Conservation (phyloP, 2,329 filamentous ascomycete genomes). For the Pseudocercospora macadamiae region DNA sequence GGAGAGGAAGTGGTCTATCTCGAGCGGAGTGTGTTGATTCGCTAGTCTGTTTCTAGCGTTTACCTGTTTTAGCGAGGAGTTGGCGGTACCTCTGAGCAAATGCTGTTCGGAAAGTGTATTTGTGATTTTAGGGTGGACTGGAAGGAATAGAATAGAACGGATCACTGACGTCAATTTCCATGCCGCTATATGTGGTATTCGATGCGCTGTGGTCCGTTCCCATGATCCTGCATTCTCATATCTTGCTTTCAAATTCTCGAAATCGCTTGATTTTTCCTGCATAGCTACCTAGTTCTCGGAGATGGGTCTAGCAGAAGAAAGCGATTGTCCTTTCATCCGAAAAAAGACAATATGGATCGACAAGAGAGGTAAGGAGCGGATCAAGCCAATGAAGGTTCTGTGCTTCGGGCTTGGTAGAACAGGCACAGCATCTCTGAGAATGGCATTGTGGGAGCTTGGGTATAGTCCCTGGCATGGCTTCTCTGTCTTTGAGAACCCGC, state of each 20-base stretch:
- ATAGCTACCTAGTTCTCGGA: no score
- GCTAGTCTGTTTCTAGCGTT: not conserved
- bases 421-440: slow-evolving; percentile 8
- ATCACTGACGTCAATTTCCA: not conserved
- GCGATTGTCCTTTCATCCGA: slow-evolving; percentile 1
- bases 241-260: not conserved
- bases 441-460: slow-evolving; percentile 10
- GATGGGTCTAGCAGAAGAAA: slow-evolving; percentile 10
- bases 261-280: not conserved
- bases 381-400: slow-evolving; percentile 1
- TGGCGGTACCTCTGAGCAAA: not conserved
- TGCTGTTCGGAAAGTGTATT: not conserved
- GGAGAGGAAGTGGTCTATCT: not conserved
- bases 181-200: not conserved
- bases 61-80: not conserved
- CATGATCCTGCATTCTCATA: no score
- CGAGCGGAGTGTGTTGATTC: not conserved
- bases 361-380: not conserved
- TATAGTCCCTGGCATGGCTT: slow-evolving; percentile 7
- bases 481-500: slow-evolving; percentile 9
- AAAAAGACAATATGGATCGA: slow-evolving; percentile 8
- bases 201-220: not conserved
- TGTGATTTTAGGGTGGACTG: not conserved
- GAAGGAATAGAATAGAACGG: not conserved
- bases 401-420: slow-evolving; percentile 11